Evolutionary conservation across 2,329 filamentous ascomycete genomes (phyloP), one percentile per base, ranked within the genome.

Genomic region (Colletotrichum shisoi): DNA sequence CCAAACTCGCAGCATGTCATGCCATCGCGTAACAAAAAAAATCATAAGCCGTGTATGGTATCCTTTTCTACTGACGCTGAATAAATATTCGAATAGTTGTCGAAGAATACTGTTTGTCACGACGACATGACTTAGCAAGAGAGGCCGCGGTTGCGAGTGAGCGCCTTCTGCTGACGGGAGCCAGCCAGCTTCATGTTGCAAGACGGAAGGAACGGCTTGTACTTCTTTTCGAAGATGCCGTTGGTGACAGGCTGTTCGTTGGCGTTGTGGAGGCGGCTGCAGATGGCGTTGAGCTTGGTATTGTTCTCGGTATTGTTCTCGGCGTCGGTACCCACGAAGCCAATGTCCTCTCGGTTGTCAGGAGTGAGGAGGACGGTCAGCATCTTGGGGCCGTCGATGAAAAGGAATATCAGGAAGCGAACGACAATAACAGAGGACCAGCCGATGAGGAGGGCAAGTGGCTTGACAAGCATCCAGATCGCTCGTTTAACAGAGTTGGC

Each of bases 201-300:
- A 11, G 57, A 39, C 4, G 49, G 17, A 12, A 67, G 34, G 40
- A 57, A 68, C 9, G 66, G 66, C 45, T 65, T 65, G 24, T 68
- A 67, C 62, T 67, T 65, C 34, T 68, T 68, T n/a, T 68, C 66
- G 2, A 57, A 61, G 45, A 68, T 57, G n/a, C 62, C 31, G 9
- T 45, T 51, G 8, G 62, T 44, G 9, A 46, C 40, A 51, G 31
- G 44, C 34, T 52, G 44, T 9, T 57, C 62, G 21, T 54, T 45
- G 19, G 45, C 57, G 17, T 57, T 40, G 31, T 57, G 51, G 39
- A 67, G 44, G 7, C 51, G 57, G 45, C 56, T 40, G 51, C 58
- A 62, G 62, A 65, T 61, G n/a, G 49, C 44, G 31, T 68, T 68
- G 37, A 68, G 62, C 49, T 66, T 68, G 37, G 66, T 54, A n/a